Evolutionary conservation across 2,329 filamentous ascomycete species (phyloP), one percentile per base, ranked within the genome.

Genomic region (Mycosphaerella sp.): DNA sequence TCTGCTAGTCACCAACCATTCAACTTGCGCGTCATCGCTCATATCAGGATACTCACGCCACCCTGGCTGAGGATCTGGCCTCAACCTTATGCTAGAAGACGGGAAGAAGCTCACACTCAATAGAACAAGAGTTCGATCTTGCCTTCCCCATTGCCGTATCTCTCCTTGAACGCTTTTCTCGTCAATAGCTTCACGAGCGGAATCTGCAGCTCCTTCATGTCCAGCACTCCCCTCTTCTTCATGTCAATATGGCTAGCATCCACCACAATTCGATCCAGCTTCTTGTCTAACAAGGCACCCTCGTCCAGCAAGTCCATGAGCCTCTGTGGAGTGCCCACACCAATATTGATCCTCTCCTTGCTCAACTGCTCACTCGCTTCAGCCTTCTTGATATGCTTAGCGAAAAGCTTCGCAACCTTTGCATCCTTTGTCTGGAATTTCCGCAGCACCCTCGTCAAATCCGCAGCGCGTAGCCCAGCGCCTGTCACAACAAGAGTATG

Each of bases 331-430:
- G 93, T 98, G 3, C 93, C 93, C 12, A 96, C 88, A 2, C 86
- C 90, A 57, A 97, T 87, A 25, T 89, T 88, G 10, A 89, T 87
- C 55, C 76, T 78, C 46, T 74, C 75, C 56, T 75, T 79, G 63
- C 86, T 78, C 37, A 95, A 80, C 65, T 86, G 87, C 53, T 85
- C 77, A 46, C 90, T 81, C 30, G 90, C 87, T 62, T 97, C 91
- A 47, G 87, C 81, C 9, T 98, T 71, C 72, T 98, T 98, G 75
- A 98, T 95, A 69, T 98, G 93, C 70, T 98, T 98, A 28, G 93
- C 91, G 69, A 98, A 98, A 66, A 98, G 75, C 70, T 98, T 98
- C 2, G 87, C 86, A 1, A 98, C 84, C 41, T 81, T 79, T 44
- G 79, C 82, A 7, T 88, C 82, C 67, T 93, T 89, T 46, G 78